Evolutionary conservation across 805 yeast species (phyloP).

Genomic region (Metschnikowia kofuensis): DNA sequence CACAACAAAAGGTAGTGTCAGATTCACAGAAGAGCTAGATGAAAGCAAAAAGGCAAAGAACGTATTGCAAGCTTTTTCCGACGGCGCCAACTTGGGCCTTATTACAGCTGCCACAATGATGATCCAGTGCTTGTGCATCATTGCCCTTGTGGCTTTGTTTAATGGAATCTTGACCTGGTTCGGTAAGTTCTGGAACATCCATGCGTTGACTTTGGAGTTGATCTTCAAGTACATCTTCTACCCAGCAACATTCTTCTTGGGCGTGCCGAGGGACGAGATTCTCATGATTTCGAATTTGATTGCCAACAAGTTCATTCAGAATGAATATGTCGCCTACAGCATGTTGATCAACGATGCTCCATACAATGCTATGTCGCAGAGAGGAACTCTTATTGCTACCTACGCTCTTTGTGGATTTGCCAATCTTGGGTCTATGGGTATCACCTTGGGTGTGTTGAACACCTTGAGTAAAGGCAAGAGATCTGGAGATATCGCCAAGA

Average conservation of each 20-base stretch:
- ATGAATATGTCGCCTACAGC: slow-evolving; percentile 56
- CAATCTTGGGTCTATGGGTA: slow-evolving; percentile 60
- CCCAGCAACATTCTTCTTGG: slow-evolving; percentile 59
- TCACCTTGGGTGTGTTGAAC: slow-evolving; percentile 57
- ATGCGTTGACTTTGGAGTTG: slow-evolving; percentile 49
- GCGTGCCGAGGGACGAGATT: slow-evolving; percentile 43
- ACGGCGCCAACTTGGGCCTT: slow-evolving; percentile 58
- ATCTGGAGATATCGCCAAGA: slow-evolving; percentile 44
- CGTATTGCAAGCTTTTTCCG: slow-evolving; percentile 55
- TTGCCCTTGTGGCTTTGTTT: slow-evolving; percentile 54
- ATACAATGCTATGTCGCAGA: slow-evolving; percentile 44
- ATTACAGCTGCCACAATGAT: slow-evolving; percentile 54
- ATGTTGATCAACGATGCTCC: slow-evolving; percentile 41
- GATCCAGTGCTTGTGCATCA: slow-evolving; percentile 59
- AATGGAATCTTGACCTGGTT: slow-evolving; percentile 59
- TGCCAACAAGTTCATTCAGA: slow-evolving; percentile 57
- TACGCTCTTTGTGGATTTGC: slow-evolving; percentile 64
- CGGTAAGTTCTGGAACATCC: slow-evolving; percentile 61
- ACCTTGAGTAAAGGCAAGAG: slow-evolving; percentile 51
- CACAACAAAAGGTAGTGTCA: slow-evolving; percentile 46
- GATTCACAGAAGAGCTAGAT: slow-evolving; percentile 44
- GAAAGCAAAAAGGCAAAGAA: slow-evolving; percentile 39
- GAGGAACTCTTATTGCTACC: slow-evolving; percentile 56
- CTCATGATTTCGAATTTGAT: slow-evolving; percentile 49
- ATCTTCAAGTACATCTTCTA: slow-evolving; percentile 57